Conservation (phyloP, 1,139 yeast genomes). For the Candida pseudocylindracea region DNA sequence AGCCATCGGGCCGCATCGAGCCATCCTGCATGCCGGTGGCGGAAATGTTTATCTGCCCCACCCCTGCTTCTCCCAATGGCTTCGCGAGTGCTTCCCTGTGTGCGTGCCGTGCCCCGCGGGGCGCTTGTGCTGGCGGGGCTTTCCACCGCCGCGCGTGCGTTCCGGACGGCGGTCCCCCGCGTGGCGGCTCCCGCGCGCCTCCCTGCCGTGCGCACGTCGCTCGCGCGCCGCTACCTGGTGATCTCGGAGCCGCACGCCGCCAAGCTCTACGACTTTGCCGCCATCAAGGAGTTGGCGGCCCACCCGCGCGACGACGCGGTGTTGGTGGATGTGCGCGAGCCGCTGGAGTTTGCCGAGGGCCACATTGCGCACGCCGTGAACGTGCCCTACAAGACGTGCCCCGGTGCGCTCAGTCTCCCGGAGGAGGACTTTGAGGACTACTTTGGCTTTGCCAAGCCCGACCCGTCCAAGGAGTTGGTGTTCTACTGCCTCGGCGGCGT, state of each 20-base stretch:
- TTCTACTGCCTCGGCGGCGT: constrained; percentile 91
- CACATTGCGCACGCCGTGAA: constrained; percentile 70
- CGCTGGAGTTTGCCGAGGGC: constrained; percentile 50
- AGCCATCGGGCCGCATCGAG: no score
- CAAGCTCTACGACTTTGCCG: constrained; percentile 29
- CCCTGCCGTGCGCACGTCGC: not conserved
- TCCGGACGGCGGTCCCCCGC: no score
- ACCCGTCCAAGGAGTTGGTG: constrained; percentile 44
- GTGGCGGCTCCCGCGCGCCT: no score
- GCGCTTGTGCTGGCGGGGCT: no score
- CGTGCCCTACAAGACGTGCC: constrained; percentile 76
- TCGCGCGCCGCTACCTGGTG: not conserved
- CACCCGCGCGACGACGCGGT: constrained; percentile 18
- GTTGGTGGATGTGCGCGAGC: constrained; percentile 82
- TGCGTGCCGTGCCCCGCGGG: no score
- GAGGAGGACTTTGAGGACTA: constrained; percentile 60
- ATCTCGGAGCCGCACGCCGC: constrained; percentile 12
- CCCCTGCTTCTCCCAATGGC: no score
- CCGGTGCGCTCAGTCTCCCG: constrained; percentile 76
- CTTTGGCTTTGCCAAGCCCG: constrained; percentile 75
- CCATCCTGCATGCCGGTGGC: no score
- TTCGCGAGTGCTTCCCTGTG: no score
- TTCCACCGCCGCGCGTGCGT: no score
- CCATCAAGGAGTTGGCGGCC: constrained; percentile 23
- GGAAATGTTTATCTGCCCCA: no score